These are phyloP conservation scores for Cylindrotheca closterium DNA, from an alignment of 108 stramenopile species.

Conservation along the genomic window DNA sequence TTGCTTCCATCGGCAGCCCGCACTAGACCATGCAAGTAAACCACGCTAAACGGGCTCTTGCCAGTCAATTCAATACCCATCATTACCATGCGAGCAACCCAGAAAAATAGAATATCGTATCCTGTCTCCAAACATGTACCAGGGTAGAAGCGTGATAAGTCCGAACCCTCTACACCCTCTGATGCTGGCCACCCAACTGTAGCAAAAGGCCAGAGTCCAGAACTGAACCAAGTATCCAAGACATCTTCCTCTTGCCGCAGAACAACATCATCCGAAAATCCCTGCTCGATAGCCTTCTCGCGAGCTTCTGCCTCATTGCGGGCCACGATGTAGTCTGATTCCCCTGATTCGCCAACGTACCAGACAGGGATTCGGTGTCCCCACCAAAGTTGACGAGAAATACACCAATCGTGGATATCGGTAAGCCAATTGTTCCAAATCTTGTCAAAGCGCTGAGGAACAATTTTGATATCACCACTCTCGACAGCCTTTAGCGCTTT, in stretches of 20 bases:
- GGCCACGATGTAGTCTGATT: constrained; percentile 85
- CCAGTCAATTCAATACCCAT: constrained; percentile 92
- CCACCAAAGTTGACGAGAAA: constrained; percentile 97
- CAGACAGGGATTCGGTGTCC: constrained; percentile 97
- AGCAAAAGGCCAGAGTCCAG: constrained; percentile 97
- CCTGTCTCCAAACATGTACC: constrained; percentile 96
- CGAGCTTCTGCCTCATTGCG: constrained; percentile 84
- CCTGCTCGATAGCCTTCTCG: constrained; percentile 60
- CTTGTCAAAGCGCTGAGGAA: constrained; percentile 91
- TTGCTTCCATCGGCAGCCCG: constrained; percentile 94
- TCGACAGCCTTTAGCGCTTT: constrained; percentile 88
- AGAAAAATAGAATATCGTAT: constrained; percentile 99
- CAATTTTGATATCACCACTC: constrained; percentile 86
- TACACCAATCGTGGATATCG: constrained; percentile 96
- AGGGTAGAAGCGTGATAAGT: constrained; percentile 91
- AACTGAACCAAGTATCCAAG: constrained; percentile 98
- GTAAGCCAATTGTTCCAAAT: constrained; percentile 93
- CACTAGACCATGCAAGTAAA: constrained; percentile 95
- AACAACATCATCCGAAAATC: constrained; percentile 58
- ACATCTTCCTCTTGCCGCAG: constrained; percentile 95
- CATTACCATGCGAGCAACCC: constrained; percentile 99
- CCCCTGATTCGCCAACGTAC: constrained; percentile 76
- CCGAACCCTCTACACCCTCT: constrained; percentile 65
- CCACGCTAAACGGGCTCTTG: constrained; percentile 90
- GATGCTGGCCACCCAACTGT: constrained; percentile 91